Evolutionary conservation across 305 asterid genomes (phyloP), one percentile per base, ranked within the genome.

Genomic region (Fraxinus xanthoxyloides): DNA sequence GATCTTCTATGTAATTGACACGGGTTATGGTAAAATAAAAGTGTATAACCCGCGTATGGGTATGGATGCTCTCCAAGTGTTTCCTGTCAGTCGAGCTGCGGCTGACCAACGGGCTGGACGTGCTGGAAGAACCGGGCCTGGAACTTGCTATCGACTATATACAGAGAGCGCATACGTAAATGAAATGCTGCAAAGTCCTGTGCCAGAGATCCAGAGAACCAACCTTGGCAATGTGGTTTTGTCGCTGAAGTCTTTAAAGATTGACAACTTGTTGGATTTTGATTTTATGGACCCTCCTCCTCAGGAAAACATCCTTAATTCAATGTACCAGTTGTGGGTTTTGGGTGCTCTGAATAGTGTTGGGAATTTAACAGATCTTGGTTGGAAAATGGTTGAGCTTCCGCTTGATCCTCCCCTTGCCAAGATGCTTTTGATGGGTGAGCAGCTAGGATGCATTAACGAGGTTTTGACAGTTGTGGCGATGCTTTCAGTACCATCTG

Each of bases 211-310:
- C 76, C 98, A 97, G 77, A 89, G 98, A 61, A 97, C 98, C 70
- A 97, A 97, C 84, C 98, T 97, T 10, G 99, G 97, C 6, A 95
- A 95, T 43, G 98, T 97, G 75, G 97, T 97, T 79, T 88, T 97
- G 85, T 78, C 95, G 87, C 98, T 97, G 54, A 97, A 97, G 87
- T 92, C 96, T 63, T 88, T 97, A 79, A 95, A 94, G 82, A 86
- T 97, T 13, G 96, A 95, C 56, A 93, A 93, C 83, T 81, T 97
- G 84, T 80, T 94, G 83, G 98, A 96, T 88, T 96, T 93, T 17
- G 97, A 97, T 84, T 97, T 94, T 81, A 94, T 97, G 99, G 99
- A 97, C 34, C 98, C 99, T 3, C 99, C 97, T 28, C 99, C 99
- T 56, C 98, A 97, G 67, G 99, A 97, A 72, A 97, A 95, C 85